These are phyloP conservation scores for Pleoardoris graminearum DNA, from an alignment of 2,329 filamentous ascomycete species.

Conservation along the genomic window DNA sequence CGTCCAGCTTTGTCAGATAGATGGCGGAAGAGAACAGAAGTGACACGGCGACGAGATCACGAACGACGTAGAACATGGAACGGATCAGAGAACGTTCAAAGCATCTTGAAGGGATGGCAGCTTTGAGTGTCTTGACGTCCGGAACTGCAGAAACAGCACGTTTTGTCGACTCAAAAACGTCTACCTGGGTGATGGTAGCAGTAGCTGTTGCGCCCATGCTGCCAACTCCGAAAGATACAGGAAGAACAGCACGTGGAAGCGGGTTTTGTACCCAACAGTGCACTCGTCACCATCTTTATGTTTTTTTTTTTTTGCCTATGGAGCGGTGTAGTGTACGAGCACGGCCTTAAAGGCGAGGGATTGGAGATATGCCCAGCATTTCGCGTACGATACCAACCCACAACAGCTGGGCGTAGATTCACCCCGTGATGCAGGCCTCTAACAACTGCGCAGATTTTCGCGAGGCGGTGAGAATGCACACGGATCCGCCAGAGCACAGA, in stretches of 20 bases:
- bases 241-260: background rate
- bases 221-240: background rate
- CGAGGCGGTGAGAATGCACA: background rate
- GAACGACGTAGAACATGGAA: conserved; percentile 28
- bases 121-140: conserved; percentile 29
- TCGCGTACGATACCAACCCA: too few relatives aligned
- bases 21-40: conserved; percentile 8
- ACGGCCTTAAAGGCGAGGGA: too few relatives aligned
- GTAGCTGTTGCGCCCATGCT: background rate
- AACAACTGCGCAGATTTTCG: background rate
- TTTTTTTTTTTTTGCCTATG: too few relatives aligned
- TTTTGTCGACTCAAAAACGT: too few relatives aligned
- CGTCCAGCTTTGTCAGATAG: conserved; percentile 17
- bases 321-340: too few relatives aligned
- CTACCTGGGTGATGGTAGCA: background rate
- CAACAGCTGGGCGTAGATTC: too few relatives aligned
- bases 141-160: conserved; percentile 12
- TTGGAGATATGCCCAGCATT: background rate
- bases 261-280: too few relatives aligned
- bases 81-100: conserved; percentile 29
- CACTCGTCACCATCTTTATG: too few relatives aligned
- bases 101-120: conserved; percentile 29
- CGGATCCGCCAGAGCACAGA: background rate
- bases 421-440: background rate
- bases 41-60: conserved; percentile 17